Conservation (phyloP, 768 basidiomycete species). For the Naganishia randhawae region DNA sequence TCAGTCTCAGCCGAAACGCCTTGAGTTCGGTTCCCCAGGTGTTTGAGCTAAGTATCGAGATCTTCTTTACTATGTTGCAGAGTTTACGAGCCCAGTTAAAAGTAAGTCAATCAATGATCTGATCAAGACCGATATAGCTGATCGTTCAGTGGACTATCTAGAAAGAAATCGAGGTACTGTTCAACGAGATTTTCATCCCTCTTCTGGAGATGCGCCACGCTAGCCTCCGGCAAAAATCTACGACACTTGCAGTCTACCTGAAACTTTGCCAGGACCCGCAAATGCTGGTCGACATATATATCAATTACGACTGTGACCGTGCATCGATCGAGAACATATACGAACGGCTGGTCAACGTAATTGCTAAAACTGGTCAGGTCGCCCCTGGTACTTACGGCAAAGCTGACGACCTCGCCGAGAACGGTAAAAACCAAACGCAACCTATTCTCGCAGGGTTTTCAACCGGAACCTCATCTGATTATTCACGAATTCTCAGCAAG, state of each 20-base stretch:
- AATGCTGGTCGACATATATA: constrained; percentile 93
- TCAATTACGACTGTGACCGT: constrained; percentile 98
- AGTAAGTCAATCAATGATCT: constrained; percentile 54
- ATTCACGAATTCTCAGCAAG: constrained; percentile 49
- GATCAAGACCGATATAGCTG: not conserved
- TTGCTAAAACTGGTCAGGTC: constrained; percentile 77
- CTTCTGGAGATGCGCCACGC: constrained; percentile 97
- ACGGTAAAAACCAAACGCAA: constrained; percentile 35
- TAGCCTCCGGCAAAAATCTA: constrained; percentile 88
- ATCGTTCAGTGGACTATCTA: constrained; percentile 46
- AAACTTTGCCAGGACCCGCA: constrained; percentile 93
- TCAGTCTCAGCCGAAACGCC: constrained; percentile 88
- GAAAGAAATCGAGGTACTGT: constrained; percentile 99
- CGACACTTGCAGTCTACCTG: constrained; percentile 77
- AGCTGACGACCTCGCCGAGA: constrained; percentile 38
- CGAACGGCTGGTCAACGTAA: constrained; percentile 93
- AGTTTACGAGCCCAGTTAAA: constrained; percentile 94
- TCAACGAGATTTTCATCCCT: constrained; percentile 97
- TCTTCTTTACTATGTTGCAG: constrained; percentile 93
- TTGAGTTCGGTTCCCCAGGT: constrained; percentile 93
- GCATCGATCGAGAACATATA: constrained; percentile 95
- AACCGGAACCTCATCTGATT: constrained; percentile 55
- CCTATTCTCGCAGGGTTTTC: constrained; percentile 27
- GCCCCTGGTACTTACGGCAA: constrained; percentile 49
- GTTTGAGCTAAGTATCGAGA: constrained; percentile 96